A percentile compares a stretch with the other conserved stretches of the same genome.
Conservation (phyloP, 2,329 filamentous ascomycete species). For the Xylaria sp. region DNA sequence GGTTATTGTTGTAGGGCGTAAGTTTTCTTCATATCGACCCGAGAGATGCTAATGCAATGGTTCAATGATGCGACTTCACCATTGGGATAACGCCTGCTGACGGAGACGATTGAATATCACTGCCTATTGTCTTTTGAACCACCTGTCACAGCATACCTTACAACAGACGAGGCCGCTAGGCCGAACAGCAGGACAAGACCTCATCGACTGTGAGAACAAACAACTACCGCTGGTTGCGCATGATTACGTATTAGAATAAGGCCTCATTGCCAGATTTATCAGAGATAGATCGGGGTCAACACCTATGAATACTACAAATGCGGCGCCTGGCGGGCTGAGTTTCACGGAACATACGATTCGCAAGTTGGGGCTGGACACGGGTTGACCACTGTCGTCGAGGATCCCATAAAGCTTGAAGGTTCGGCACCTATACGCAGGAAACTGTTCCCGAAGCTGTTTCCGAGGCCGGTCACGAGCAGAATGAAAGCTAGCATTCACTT, state of each 20-base stretch:
- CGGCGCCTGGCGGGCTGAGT: neutral
- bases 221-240: neutral
- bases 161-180: neutral
- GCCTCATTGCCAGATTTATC: neutral
- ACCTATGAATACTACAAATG: neutral
- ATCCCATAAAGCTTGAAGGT: neutral
- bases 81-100: neutral
- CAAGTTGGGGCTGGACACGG: neutral
- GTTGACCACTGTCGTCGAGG: neutral
- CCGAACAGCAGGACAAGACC: neutral
- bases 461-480: neutral
- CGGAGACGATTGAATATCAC: neutral
- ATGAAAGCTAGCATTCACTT: neutral
- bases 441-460: neutral
- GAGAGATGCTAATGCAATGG: neutral
- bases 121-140: neutral
- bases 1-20: neutral
- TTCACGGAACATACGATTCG: neutral
- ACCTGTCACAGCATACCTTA: neutral
- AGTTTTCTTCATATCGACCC: neutral
- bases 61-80: neutral
- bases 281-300: conserved; percentile 10
- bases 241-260: neutral
- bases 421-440: neutral
- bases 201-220: neutral